phyloP scores from a whole-genome alignment of 331 rosid species.

The Cydonia oblonga region DNA sequence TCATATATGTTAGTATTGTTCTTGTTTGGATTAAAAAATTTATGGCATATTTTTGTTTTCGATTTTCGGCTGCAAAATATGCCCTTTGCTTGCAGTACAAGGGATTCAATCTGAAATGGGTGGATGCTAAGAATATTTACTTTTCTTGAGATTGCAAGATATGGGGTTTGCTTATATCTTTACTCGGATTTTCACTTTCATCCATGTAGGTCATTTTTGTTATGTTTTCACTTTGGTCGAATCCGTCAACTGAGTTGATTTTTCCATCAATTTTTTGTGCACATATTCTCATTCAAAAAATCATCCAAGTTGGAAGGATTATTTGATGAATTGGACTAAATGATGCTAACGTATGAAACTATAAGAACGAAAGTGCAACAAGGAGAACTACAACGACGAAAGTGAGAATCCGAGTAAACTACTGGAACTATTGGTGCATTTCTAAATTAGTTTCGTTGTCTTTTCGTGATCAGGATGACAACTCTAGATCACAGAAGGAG shows the following conservation, averaged over 20 bases:
- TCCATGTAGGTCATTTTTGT: not conserved
- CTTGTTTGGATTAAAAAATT: not conserved
- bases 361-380: not conserved
- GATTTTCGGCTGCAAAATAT: not conserved
- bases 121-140: no score
- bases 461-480: conserved; percentile 44
- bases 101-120: no score
- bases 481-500: conserved; percentile 59
- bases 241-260: not conserved
- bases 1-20: not conserved
- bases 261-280: not conserved
- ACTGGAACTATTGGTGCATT: not conserved
- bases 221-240: not conserved
- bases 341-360: not conserved
- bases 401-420: not conserved
- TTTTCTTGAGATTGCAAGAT: no score
- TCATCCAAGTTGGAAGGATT: no score
- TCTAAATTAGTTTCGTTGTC: not conserved
- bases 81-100: no score
- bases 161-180: not conserved
- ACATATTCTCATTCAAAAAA: no score
- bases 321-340: not conserved
- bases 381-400: not conserved
- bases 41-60: no score
- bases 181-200: not conserved